These are phyloP conservation scores for Cadophora sp. DNA, from an alignment of 2,329 filamentous ascomycete species.

Conservation along the genomic window DNA sequence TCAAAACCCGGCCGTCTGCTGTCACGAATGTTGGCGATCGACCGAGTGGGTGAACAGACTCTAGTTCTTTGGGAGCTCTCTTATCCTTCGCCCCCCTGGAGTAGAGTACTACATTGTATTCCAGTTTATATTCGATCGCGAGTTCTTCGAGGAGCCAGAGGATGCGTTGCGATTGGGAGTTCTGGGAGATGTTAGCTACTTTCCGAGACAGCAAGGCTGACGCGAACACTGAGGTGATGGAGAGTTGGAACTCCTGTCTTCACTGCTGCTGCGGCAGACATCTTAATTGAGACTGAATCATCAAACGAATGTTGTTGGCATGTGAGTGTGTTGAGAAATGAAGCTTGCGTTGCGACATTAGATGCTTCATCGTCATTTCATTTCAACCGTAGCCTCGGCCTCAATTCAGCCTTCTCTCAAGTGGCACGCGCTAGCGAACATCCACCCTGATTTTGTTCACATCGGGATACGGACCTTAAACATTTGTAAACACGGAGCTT, in stretches of 20 bases:
- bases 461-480: neutral
- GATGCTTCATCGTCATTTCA: neutral
- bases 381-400: neutral
- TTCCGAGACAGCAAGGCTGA: neutral
- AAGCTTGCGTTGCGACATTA: neutral
- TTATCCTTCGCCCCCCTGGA: constrained; percentile 60
- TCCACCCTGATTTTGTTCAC: neutral
- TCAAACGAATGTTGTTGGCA: neutral
- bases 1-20: constrained; percentile 39
- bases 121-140: constrained; percentile 75
- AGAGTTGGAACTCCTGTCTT: constrained; percentile 34
- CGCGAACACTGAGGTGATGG: constrained; percentile 40
- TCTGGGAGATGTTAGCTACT: constrained; percentile 51
- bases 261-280: constrained; percentile 12
- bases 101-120: constrained; percentile 76
- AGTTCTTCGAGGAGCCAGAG: constrained; percentile 74
- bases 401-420: neutral
- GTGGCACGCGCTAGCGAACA: neutral
- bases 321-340: neutral
- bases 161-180: constrained; percentile 71
- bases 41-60: constrained; percentile 78
- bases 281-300: neutral
- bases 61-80: constrained; percentile 74
- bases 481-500: neutral
- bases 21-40: constrained; percentile 76